phyloP scores from a whole-genome alignment of 345 rosid genomes.

The Aethionema arabicum region DNA sequence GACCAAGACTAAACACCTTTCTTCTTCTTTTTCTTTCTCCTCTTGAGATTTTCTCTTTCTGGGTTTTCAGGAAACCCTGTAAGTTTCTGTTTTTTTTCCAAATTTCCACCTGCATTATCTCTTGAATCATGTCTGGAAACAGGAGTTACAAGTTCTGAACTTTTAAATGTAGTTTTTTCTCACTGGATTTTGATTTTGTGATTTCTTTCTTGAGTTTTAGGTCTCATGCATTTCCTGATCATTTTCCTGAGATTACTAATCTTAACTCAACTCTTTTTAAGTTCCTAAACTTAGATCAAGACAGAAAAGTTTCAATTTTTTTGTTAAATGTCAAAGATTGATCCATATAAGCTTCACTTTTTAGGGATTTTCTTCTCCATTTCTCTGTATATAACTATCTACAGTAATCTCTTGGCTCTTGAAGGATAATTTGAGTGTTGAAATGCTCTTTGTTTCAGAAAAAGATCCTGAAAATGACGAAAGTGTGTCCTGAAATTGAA shows the following conservation, averaged over 20 bases:
- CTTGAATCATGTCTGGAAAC: slow-evolving; percentile 25
- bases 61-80: slow-evolving; percentile 22
- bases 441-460: slow-evolving; percentile 20
- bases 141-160: neutral
- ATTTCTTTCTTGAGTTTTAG: neutral
- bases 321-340: too few relatives aligned
- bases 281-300: neutral
- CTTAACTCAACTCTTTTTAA: too few relatives aligned
- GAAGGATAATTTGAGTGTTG: neutral
- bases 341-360: too few relatives aligned
- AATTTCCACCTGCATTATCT: slow-evolving; percentile 29
- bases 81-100: slow-evolving; percentile 15
- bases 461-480: slow-evolving; percentile 25
- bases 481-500: slow-evolving; percentile 40
- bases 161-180: too few relatives aligned
- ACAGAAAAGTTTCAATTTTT: too few relatives aligned
- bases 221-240: neutral
- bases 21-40: slow-evolving; percentile 18
- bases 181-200: neutral
- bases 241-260: neutral
- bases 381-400: too few relatives aligned
- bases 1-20: slow-evolving; percentile 36
- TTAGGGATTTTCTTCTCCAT: too few relatives aligned
- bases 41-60: slow-evolving; percentile 27
- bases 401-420: too few relatives aligned